A percentile compares a stretch with the other conserved stretches of the same genome.
Conservation (phyloP, 2,329 filamentous ascomycete species). For the Trichophaea hybrida region DNA sequence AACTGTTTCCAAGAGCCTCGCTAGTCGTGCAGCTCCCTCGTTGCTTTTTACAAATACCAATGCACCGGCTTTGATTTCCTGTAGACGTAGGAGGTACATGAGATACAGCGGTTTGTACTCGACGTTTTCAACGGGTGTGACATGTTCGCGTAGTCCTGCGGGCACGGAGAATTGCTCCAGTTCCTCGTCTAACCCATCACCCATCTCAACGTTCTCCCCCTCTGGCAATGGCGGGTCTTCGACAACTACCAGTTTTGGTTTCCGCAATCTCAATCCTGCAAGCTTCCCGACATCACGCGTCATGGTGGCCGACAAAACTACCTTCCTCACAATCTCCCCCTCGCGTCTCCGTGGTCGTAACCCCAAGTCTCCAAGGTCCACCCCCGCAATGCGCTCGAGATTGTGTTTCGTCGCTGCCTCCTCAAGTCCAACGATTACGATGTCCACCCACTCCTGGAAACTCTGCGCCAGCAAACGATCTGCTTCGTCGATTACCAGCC, state of each 20-base stretch:
- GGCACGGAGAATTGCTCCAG: slow-evolving; percentile 40
- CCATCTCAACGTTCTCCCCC: slow-evolving; percentile 10
- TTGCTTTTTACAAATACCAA: slow-evolving; percentile 87
- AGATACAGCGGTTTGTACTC: slow-evolving; percentile 70
- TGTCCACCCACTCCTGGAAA: slow-evolving; percentile 77
- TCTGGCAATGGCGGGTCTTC: slow-evolving; percentile 38
- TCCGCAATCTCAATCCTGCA: slow-evolving; percentile 53
- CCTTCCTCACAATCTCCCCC: slow-evolving; percentile 47
- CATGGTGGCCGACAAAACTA: slow-evolving; percentile 85
- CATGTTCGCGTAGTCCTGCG: slow-evolving; percentile 39
- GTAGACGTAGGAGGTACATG: slow-evolving; percentile 50
- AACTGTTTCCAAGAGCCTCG: slow-evolving; percentile 58
- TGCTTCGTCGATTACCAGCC: slow-evolving; percentile 87
- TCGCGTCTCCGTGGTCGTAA: slow-evolving; percentile 23
- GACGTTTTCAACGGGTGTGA: slow-evolving; percentile 52
- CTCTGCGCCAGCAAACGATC: slow-evolving; percentile 83
- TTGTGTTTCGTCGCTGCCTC: neutral
- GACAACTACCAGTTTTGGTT: slow-evolving; percentile 63
- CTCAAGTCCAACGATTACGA: slow-evolving; percentile 51
- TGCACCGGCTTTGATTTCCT: slow-evolving; percentile 35
- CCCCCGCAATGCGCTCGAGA: neutral
- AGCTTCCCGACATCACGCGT: slow-evolving; percentile 72
- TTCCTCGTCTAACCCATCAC: slow-evolving; percentile 29
- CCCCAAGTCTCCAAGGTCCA: slow-evolving; percentile 8
- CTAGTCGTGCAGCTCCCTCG: slow-evolving; percentile 73